phyloP scores from a whole-genome alignment of 257 asterid species.

The Jaltomata sinuosa region DNA sequence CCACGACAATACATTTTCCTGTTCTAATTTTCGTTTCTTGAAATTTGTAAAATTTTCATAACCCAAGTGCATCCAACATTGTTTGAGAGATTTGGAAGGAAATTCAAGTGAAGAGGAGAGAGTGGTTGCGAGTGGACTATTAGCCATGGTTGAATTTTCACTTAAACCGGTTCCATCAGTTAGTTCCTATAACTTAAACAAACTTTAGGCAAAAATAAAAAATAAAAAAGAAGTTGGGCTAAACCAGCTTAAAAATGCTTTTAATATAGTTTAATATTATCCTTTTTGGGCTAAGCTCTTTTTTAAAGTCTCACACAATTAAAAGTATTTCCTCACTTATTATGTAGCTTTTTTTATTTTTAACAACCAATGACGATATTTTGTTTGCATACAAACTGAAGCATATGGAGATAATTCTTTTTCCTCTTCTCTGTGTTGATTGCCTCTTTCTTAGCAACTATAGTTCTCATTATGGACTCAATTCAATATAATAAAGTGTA shows the following conservation, averaged over 20 bases:
- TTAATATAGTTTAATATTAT: not conserved
- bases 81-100: too few species aligned
- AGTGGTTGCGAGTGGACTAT: too few species aligned
- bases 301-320: not conserved
- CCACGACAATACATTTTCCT: too few species aligned
- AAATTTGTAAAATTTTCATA: too few species aligned
- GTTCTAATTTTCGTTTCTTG: too few species aligned
- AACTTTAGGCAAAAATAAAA: too few species aligned
- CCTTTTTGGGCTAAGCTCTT: not conserved
- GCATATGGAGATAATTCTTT: too few species aligned
- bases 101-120: too few species aligned
- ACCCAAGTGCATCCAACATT: too few species aligned
- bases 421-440: not conserved
- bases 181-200: too few species aligned
- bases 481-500: not conserved
- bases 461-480: not conserved
- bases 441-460: not conserved
- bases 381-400: not conserved
- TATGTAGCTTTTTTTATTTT: not conserved
- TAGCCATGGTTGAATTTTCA: too few species aligned
- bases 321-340: not conserved
- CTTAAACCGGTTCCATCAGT: too few species aligned
- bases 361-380: not conserved
- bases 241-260: not conserved
- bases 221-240: not conserved